Evolutionary conservation across 768 basidiomycete genomes (phyloP).

Genomic region (Russula olivacea): DNA sequence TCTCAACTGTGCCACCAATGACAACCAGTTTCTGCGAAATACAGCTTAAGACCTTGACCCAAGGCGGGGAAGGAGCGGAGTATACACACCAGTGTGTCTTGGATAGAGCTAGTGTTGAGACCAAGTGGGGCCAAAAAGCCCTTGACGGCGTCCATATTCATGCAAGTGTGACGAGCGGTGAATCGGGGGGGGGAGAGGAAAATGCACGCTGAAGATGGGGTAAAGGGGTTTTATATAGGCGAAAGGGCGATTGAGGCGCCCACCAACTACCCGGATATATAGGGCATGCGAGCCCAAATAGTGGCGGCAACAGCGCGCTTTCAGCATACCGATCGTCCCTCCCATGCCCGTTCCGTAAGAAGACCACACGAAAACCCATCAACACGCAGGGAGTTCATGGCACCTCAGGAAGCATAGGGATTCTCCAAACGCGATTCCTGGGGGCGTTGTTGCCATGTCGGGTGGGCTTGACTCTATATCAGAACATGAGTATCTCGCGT

Average conservation of each 20-base stretch:
- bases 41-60: conserved; percentile 1
- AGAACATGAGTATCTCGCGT: conserved; percentile 9
- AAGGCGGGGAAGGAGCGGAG: background rate
- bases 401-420: background rate
- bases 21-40: conserved; percentile 75
- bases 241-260: conserved; percentile 18
- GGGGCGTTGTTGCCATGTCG: background rate
- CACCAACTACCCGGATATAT: background rate
- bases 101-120: conserved; percentile 61
- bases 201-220: conserved; percentile 13
- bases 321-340: conserved; percentile 2
- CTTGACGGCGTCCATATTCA: conserved; percentile 62
- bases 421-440: conserved; percentile 10
- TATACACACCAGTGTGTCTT: conserved; percentile 65
- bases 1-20: conserved; percentile 84
- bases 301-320: conserved; percentile 1
- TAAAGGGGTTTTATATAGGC: conserved; percentile 22
- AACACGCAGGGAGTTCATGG: conserved; percentile 19
- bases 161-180: conserved; percentile 17
- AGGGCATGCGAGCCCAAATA: background rate
- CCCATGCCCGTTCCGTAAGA: conserved; percentile 14
- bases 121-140: conserved; percentile 63
- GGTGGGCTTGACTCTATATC: conserved; percentile 13
- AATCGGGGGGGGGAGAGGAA: conserved; percentile 17
- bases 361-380: conserved; percentile 13